A percentile compares a stretch with the other conserved stretches of the same genome.
Evolutionary conservation across 176 grass and related monocot species (phyloP).

Genomic region (Oryza coarctata): DNA sequence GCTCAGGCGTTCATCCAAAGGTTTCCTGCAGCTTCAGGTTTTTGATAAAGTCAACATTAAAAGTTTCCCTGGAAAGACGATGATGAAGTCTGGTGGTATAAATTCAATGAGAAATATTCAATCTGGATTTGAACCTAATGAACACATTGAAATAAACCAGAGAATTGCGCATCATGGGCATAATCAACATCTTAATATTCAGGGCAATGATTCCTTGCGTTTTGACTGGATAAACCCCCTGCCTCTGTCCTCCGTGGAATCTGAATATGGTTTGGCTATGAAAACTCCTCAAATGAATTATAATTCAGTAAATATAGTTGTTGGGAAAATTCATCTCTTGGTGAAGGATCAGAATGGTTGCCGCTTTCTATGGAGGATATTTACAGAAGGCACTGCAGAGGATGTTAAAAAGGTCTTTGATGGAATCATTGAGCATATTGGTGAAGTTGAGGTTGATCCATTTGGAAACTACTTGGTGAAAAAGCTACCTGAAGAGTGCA

Average conservation of each 20-base stretch:
- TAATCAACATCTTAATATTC: neutral
- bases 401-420: conserved; percentile 59
- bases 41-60: conserved; percentile 5
- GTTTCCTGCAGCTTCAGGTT: neutral
- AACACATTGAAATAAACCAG: neutral
- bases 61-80: conserved; percentile 26
- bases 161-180: neutral
- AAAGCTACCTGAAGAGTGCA: conserved; percentile 59
- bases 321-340: conserved; percentile 45
- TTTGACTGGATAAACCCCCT: conserved; percentile 12
- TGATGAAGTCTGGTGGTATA: conserved; percentile 34
- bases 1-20: conserved; percentile 12
- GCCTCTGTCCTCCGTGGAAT: conserved; percentile 18
- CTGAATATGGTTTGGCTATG: neutral
- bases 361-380: conserved; percentile 56
- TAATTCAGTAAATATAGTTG: conserved; percentile 35
- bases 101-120: conserved; percentile 38
- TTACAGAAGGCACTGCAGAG: conserved; percentile 43
- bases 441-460: conserved; percentile 62
- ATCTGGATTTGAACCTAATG: neutral
- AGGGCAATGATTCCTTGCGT: neutral
- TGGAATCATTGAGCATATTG: conserved; percentile 51
- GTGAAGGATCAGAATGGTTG: conserved; percentile 70
- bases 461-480: conserved; percentile 70
- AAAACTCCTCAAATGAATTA: conserved; percentile 24